Percentiles rank a stretch among this genome's conserved stretches.
phyloP scores from a whole-genome alignment of 1,284 basidiomycete species.

The Ustilago loliicola region DNA sequence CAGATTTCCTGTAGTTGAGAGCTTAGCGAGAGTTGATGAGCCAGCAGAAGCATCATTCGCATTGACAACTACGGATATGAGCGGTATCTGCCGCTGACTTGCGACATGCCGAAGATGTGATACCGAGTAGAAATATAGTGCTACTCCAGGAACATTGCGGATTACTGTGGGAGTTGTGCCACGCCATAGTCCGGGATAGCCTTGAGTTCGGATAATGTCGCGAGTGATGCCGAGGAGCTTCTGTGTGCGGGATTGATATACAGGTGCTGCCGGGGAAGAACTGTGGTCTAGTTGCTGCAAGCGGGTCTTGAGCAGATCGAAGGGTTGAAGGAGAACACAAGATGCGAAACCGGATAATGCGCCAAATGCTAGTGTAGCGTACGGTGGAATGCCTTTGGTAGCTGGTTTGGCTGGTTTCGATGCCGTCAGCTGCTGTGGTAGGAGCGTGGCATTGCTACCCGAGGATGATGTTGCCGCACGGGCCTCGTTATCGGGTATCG shows the following conservation, averaged over 20 bases:
- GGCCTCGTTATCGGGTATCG: conserved; percentile 3
- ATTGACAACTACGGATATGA: conserved; percentile 52
- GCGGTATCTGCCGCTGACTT: conserved; percentile 54
- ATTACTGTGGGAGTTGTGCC: conserved; percentile 67
- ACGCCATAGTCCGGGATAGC: conserved; percentile 64
- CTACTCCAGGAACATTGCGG: conserved; percentile 69
- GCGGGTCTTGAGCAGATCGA: conserved; percentile 69
- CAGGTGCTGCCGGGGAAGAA: background rate
- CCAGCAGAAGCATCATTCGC: conserved; percentile 69
- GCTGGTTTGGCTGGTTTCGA: conserved; percentile 4
- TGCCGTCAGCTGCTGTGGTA: background rate
- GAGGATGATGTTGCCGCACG: conserved; percentile 16
- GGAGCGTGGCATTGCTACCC: background rate
- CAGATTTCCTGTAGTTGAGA: conserved; percentile 86
- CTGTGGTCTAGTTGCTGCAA: conserved; percentile 61
- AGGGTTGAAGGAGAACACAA: conserved; percentile 67
- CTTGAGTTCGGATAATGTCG: conserved; percentile 53
- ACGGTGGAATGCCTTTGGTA: conserved; percentile 45
- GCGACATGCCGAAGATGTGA: conserved; percentile 60
- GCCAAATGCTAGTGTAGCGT: conserved; percentile 64
- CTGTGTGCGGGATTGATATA: conserved; percentile 37
- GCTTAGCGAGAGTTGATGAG: conserved; percentile 71
- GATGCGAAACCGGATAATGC: conserved; percentile 65
- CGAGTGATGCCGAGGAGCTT: conserved; percentile 43
- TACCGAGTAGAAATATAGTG: conserved; percentile 69